Base-by-base conservation (phyloP, 331 rosid species). In the Pyracantha coccinea region DNA sequence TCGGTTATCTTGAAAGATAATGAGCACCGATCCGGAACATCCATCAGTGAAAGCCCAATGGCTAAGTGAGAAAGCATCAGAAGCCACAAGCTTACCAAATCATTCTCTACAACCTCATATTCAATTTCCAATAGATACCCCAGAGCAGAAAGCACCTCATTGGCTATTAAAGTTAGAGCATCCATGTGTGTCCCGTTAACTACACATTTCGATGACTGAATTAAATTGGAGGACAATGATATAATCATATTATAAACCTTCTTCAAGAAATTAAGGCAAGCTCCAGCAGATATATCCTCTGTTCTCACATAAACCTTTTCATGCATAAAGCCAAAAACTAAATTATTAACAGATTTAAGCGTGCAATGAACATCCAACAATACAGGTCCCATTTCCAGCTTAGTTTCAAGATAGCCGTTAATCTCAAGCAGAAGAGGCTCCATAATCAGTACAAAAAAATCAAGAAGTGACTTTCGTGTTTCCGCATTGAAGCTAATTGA, bases 101-200 rank as follows among this genome's bases (percentile, higher is more conserved):
- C 95, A 82, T 87, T 85, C 82, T 89, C 97, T 52, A 87, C 77
- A 84, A 90, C 91, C 76, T 87, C 89, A 67, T 91, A 94, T 85
- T 94, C 99, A 72, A 94, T 83, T 78, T 91, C 95, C 86, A 91
- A 33, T 79, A 92, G 90, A 86, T 79, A 86, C 61, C 95, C 91
- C 50, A 94, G 68, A 72, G 86, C 82, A 78, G 82, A 74, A 77
- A 91, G 70, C 59, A 85, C 80, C 88, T 91, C 97, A 17, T 82
- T 78, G 19, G 83, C 87, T 45, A 82, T 69, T 77, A 79, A 82
- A 54, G 78, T 74, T 76, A 82, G 66, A 33, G 19, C 61, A 75
- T 80, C 87, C 70, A 54, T 66, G 76, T 80, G 83, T 63, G 11
- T 74, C 71, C 7, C 61, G 75, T 78, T 67, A 74, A 68, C 63